Evolutionary conservation across 371 early-diverging fungal species (phyloP), one percentile per base, ranked within the genome.

Genomic region (Mucor mucedo): DNA sequence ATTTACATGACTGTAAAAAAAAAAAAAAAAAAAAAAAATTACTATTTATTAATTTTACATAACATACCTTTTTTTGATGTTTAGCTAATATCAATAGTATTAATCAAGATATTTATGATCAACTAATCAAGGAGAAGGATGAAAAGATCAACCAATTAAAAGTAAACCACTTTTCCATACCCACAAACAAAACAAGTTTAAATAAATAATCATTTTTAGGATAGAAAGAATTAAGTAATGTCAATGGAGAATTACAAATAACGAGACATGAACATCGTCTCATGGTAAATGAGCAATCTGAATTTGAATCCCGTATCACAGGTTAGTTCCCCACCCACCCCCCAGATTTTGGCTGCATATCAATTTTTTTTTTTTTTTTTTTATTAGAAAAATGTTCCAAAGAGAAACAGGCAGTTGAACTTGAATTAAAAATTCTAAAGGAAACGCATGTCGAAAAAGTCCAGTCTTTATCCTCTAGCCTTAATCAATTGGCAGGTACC

Each of bases 401-500:
- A 28, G 75, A 74, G 45, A 79, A 76, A 27, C 55, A 67, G 42
- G 30, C 60, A 9, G 41, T 76, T 4, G 58, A 58, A 35, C 54
- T 63, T 11, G 79, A 79, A 54, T 50, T 79, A 3, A 69, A 65
- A 16, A 32, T 72, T 35, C 52, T 76, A 3, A 79, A 79, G 48
- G 64, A 79, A 29, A 39, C 65, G 1, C 77, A 79, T 62, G 48
- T 76, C 4, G 67, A 70, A 16, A 79, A 79, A 41, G 52, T 74
- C 2, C 77, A 79, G 56, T 42, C 56, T 16, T 58, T 74, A 49
- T 66, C 77, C 2, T 40, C 57, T n/a, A 39, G 69, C 4, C 49
- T 79, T 38, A 69, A 71, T n/a, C 69, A 67, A 1, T 50, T 74
- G 29, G 68, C 70, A 29, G 44, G 49, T 9, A 72, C 53, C 2